Percentiles rank a stretch among this genome's conserved stretches.
Conservation (phyloP, 768 basidiomycete species). For the Leccinum broughii region DNA sequence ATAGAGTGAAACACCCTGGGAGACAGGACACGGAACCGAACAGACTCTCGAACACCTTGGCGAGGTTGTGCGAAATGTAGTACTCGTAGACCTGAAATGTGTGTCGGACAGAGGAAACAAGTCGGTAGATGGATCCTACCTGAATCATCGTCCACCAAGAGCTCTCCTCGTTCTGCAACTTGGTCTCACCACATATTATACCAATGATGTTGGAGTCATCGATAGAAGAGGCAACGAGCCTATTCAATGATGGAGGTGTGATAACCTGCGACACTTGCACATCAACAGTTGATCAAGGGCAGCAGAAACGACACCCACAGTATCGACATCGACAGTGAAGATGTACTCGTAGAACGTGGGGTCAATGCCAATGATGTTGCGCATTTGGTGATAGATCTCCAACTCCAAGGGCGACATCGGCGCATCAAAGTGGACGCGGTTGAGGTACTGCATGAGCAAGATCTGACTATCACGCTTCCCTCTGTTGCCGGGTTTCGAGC, state of each 20-base stretch:
- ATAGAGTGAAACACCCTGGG: conserved; percentile 74
- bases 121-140: conserved; percentile 31
- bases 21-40: conserved; percentile 73
- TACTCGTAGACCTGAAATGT: conserved; percentile 61
- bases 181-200: conserved; percentile 71
- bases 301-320: conserved; percentile 37
- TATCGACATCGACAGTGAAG: conserved; percentile 72
- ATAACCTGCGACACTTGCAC: conserved; percentile 45
- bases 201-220: conserved; percentile 66
- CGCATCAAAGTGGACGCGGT: conserved; percentile 66
- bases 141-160: conserved; percentile 83
- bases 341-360: conserved; percentile 77
- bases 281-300: conserved; percentile 14
- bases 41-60: conserved; percentile 68
- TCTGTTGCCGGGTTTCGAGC: conserved; percentile 64
- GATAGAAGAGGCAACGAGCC: conserved; percentile 60
- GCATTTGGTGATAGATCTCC: conserved; percentile 75
- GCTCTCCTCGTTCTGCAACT: conserved; percentile 62
- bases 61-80: conserved; percentile 65
- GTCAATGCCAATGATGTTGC: conserved; percentile 71
- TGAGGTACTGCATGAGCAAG: conserved; percentile 64
- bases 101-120: conserved; percentile 4
- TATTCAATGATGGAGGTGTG: conserved; percentile 64
- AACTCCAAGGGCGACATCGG: conserved; percentile 67
- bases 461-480: conserved; percentile 73